Evolutionary conservation across 75 land plant genomes (phyloP), one percentile per base, ranked within the genome.

Genomic region (Azolla pinnata): DNA sequence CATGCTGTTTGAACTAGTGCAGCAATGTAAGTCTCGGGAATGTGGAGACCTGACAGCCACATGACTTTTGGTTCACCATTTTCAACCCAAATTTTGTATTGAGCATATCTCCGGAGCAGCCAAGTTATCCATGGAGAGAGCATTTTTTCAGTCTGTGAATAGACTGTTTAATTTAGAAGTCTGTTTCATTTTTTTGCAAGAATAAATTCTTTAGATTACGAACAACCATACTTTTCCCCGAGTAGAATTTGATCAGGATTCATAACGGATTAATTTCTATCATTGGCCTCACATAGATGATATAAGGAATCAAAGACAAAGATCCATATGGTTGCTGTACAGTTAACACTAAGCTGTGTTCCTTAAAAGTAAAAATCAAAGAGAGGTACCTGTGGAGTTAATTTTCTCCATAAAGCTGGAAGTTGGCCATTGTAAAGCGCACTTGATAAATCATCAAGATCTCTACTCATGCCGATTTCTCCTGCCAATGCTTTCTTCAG

Each of bases 401-500:
- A 44, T 18, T 57, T 70, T 44, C 73, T 60, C 73, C 73, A 70
- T 53, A 70, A 42, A n/a, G 50, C 30, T 27, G 73, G 73, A 23
- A 70, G 61, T 31, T 70, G 68, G 32, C 73, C 73, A 64, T 70
- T 70, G 44, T 56, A 70, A 31, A 70, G 66, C 28, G 73, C 44
- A 9, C 67, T 70, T 57, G 73, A 63, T 1, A 70, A 33, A 19
- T 70, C 73, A 35, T 70, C 73, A 31, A 70, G 60, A 19, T 70
- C 73, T 49, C 64, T 70, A 38, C 65, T 70, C 73, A 70, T 70
- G 20, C 73, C 73, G 47, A 70, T 70, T 46, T 70, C 73, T 55
- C 73, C 71, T 31, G 67, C 73, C 4, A 70, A 45, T 1, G 67
- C 73, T 50, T 64, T 57, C 21, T 48, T 56, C 1, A 70, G 73